Evolutionary conservation across 352 stramenopile genomes (phyloP), one percentile per base, ranked within the genome.

Genomic region (Phytopythium delawarense): DNA sequence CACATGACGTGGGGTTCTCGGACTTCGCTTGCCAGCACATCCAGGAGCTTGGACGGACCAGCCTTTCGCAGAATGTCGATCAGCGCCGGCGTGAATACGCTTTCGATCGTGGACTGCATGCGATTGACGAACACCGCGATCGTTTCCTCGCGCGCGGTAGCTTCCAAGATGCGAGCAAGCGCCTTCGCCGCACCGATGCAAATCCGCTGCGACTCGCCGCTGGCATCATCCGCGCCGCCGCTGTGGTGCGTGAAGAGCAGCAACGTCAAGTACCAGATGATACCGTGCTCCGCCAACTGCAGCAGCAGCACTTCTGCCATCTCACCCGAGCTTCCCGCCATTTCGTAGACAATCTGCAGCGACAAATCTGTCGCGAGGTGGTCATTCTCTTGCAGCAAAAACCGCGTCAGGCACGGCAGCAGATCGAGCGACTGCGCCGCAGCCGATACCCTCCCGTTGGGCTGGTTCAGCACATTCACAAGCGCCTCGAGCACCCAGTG

Each of bases 1-100:
- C 87, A 95, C 87, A 95, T 95, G 13, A 95, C 81, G 39, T 95
- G 84, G 1, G 87, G 87, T 59, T 92, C 74, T 2, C 84, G 77
- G 50, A 93, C 79, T 70, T 93, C 84, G 56, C 72, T 82, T 15
- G 78, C 74, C 25, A 95, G 63, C 21, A 93, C 79, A 39, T 87
- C 71, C 54, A 95, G 63, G 62, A 95, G 88, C 56, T 78, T 79
- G 25, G 85, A 69, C 13, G 84, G 76, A 2, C 85, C 84, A 1
- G 69, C 76, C 52, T 75, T 79, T 48, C 75, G 70, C 55, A 95
- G 65, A 59, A 90, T 85, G 45, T 92, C 82, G 9, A 95, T 85
- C 46, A 95, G 57, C 21, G 87, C 79, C 28, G 72, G 70, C 7
- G 87, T 95, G 62, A 95, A 95, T 21, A 95, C 66, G 42, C 75